Evolutionary conservation across 2,329 filamentous ascomycete species (phyloP), one percentile per base, ranked within the genome.

Genomic region (Nothopassalora personata): DNA sequence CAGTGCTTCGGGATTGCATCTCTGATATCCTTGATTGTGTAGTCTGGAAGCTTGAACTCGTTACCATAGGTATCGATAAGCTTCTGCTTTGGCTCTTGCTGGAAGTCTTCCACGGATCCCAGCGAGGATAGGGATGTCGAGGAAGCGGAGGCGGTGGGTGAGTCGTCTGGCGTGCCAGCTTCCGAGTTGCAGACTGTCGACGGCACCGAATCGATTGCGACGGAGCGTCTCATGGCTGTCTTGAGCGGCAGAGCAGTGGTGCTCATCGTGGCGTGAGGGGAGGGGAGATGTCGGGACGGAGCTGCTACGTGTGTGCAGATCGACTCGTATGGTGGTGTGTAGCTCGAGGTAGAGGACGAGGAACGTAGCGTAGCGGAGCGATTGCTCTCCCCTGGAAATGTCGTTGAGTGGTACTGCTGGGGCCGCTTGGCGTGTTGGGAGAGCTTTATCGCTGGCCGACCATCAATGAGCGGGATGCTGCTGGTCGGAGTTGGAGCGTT

Each of bases 1-100:
- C 94, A 99, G 83, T 97, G 94, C 77, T 92, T 91, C 65, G 94
- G 94, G 68, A 99, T 99, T 74, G 94, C 94, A 78, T 96, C 89
- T 71, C 91, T 88, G 73, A 99, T 93, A 73, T 99, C 85, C 82
- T 96, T 96, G 83, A 99, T 96, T 73, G 91, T 96, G 81, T 89
- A 99, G 78, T 97, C 88, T 67, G 94, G 94, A 58, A 96, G 83
- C 76, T 90, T 82, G 80, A 99, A 99, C 71, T 91, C 84, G 77
- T 97, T 96, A 77, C 94, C 94, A 75, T 96, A 94, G 11, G 91
- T 93, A 79, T 99, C 92, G 65, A 94, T 71, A 67, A 99, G 84
- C 74, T 86, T 85, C 66, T 79, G 75, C 67, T 45, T 33, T 47
- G 59, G 78, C 64, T 73, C 72, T 33, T 72, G 71, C 66, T 81